Percentiles rank a stretch among this genome's conserved stretches.
These are phyloP conservation scores for Pseudogymnoascus sp. DNA, from an alignment of 2,329 filamentous ascomycete genomes.

Conservation along the genomic window DNA sequence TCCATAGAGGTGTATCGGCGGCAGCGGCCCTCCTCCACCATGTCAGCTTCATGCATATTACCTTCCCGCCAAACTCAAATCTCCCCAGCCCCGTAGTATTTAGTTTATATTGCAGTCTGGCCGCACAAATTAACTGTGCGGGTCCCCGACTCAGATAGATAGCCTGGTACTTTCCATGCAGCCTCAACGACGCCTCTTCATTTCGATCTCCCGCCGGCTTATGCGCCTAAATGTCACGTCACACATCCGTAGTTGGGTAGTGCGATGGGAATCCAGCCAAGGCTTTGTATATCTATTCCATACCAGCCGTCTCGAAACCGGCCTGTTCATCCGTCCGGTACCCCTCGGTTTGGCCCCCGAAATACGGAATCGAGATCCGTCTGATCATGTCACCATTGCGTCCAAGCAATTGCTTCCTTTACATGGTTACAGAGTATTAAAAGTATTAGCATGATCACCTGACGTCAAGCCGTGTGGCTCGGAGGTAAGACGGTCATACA, in stretches of 20 bases:
- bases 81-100: neutral
- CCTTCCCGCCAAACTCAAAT: neutral
- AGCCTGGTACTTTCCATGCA: neutral
- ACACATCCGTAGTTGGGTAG: neutral
- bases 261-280: neutral
- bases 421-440: neutral
- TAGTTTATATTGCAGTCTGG: neutral
- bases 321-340: neutral
- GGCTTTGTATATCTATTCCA: neutral
- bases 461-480: neutral
- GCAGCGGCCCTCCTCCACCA: neutral
- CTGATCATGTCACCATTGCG: neutral
- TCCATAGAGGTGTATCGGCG: neutral
- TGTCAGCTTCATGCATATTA: conserved; percentile 2
- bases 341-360: neutral
- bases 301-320: neutral
- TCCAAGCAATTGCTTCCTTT: neutral
- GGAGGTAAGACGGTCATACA: neutral
- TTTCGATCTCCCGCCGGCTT: neutral
- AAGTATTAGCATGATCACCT: neutral
- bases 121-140: neutral
- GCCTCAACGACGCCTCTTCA: neutral
- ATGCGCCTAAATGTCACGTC: neutral
- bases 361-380: neutral
- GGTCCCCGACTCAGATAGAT: neutral